Conservation (phyloP, 2,329 filamentous ascomycete genomes). For the Trichophyton mentagrophytes region DNA sequence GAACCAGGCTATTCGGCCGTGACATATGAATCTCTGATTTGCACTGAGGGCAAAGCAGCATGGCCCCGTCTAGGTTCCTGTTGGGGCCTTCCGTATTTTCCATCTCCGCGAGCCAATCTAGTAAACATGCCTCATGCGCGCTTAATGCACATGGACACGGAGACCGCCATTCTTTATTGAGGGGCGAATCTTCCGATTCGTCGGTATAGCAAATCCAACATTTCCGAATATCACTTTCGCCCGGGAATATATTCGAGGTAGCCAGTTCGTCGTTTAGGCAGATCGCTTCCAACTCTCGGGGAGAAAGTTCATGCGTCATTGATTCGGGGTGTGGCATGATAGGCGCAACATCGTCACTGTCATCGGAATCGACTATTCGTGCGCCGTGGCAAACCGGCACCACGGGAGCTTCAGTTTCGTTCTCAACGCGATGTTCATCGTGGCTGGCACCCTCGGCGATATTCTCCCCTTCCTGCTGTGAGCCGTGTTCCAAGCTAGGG, state of each 20-base stretch:
- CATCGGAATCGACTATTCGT: neutral
- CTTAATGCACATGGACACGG: constrained; percentile 84
- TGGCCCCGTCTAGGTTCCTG: constrained; percentile 40
- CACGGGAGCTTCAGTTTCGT: neutral
- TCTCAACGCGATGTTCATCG: neutral
- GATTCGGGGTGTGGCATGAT: neutral
- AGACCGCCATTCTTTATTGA: constrained; percentile 60
- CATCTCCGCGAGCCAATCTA: constrained; percentile 87
- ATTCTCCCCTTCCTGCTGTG: neutral
- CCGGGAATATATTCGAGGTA: neutral
- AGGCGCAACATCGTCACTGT: neutral
- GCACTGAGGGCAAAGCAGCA: constrained; percentile 78
- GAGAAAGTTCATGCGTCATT: neutral
- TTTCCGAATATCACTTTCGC: constrained; percentile 33
- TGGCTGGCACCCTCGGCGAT: neutral
- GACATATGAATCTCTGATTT: constrained; percentile 66
- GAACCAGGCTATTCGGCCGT: constrained; percentile 59
- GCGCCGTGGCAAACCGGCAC: constrained; percentile 10
- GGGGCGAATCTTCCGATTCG: constrained; percentile 48
- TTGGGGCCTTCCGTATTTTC: constrained; percentile 49
- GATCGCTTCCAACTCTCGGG: neutral
- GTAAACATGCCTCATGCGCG: constrained; percentile 77
- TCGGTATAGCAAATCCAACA: constrained; percentile 61
- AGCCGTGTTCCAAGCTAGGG: neutral
- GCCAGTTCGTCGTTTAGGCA: neutral